Evolutionary conservation across 768 basidiomycete species (phyloP).

Genomic region (Calocybe gangraenosa): DNA sequence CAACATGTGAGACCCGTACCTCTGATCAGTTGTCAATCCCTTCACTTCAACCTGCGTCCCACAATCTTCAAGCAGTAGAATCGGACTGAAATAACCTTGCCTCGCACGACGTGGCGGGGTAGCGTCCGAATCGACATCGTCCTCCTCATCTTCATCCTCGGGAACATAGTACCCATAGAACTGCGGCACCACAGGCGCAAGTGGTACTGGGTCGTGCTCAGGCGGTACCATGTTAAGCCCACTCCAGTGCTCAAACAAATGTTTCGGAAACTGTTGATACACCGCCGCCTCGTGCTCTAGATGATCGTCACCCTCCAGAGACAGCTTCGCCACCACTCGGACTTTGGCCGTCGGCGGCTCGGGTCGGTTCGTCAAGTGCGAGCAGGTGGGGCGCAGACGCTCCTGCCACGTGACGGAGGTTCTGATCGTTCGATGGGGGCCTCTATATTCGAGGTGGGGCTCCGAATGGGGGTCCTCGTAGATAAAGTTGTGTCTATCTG

Average conservation of each 20-base stretch:
- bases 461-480: neutral
- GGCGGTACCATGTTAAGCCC: conserved; percentile 43
- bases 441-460: conserved; percentile 6
- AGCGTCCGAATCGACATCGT: conserved; percentile 1
- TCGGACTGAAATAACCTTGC: conserved; percentile 30
- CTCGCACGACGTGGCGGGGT: neutral
- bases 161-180: conserved; percentile 59
- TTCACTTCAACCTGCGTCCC: conserved; percentile 23
- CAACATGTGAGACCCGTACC: too few relatives aligned
- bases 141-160: conserved; percentile 6
- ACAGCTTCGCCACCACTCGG: conserved; percentile 41
- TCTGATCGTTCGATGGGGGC: conserved; percentile 13
- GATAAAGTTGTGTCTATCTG: neutral
- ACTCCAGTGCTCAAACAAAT: conserved; percentile 46
- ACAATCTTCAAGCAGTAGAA: conserved; percentile 41
- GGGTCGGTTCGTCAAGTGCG: conserved; percentile 6
- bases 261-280: conserved; percentile 40
- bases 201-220: conserved; percentile 39
- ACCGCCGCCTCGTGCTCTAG: conserved; percentile 36
- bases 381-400: conserved; percentile 25
- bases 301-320: conserved; percentile 31
- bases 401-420: conserved; percentile 29
- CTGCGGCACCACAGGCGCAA: conserved; percentile 53
- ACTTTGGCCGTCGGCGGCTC: conserved; percentile 36
- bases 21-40: too few relatives aligned